These are phyloP conservation scores for Ustilago lituana DNA, from an alignment of 1,284 basidiomycete genomes.

Conservation along the genomic window DNA sequence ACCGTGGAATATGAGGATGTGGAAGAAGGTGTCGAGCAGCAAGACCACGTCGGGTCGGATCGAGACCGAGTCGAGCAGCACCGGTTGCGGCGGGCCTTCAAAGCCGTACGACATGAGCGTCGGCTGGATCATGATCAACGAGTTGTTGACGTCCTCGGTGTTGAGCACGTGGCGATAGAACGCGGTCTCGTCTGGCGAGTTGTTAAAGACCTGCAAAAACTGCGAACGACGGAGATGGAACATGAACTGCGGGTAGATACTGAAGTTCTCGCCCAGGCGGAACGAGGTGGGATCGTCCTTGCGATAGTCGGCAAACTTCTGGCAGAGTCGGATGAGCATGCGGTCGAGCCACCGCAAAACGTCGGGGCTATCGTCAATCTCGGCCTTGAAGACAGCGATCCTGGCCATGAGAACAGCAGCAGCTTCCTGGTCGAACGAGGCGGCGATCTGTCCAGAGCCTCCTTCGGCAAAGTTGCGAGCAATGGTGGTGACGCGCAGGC, in stretches of 20 bases:
- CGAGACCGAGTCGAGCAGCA: conserved; percentile 94
- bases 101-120: conserved; percentile 99
- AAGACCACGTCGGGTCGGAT: conserved; percentile 97
- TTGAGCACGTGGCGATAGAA: conserved; percentile 98
- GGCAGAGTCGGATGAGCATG: conserved; percentile 97
- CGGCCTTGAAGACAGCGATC: conserved; percentile 98
- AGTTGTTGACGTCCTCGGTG: conserved; percentile 98
- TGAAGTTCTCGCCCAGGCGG: conserved; percentile 92
- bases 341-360: conserved; percentile 97
- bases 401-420: conserved; percentile 98
- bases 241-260: conserved; percentile 99
- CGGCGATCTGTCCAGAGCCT: conserved; percentile 89
- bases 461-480: conserved; percentile 97
- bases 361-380: conserved; percentile 98
- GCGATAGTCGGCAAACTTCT: conserved; percentile 98
- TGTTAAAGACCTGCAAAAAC: conserved; percentile 99
- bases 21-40: conserved; percentile 99
- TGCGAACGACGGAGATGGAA: conserved; percentile 97
- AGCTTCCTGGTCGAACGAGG: conserved; percentile 97
- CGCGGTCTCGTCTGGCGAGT: conserved; percentile 98
- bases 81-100: conserved; percentile 87
- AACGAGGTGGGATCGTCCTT: conserved; percentile 98
- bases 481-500: conserved; percentile 93
- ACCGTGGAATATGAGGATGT: conserved; percentile 99
- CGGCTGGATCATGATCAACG: conserved; percentile 99